phyloP scores from a whole-genome alignment of 352 stramenopile species.

The Phytophthora nicotianae region DNA sequence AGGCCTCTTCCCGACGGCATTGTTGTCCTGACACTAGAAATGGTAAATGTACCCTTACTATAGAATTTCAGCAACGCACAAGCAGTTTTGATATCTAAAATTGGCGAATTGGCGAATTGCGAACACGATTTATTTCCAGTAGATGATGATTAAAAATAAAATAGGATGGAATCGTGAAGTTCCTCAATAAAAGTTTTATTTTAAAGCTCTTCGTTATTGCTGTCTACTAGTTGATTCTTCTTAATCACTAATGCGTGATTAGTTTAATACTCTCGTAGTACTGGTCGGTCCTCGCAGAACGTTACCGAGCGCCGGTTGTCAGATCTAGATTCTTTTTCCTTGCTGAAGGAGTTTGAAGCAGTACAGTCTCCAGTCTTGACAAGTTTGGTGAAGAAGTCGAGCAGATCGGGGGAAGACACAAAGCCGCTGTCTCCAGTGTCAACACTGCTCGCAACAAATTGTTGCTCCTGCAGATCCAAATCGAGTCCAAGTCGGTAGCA shows the following conservation, averaged over 20 bases:
- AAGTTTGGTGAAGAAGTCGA: conserved; percentile 64
- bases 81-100: no score
- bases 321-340: conserved; percentile 4
- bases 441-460: conserved; percentile 54
- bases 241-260: conserved; percentile 17
- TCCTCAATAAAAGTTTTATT: no score
- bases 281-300: conserved; percentile 30
- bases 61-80: no score
- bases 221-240: neutral
- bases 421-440: conserved; percentile 62
- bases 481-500: conserved; percentile 75
- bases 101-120: no score
- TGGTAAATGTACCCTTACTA: no score
- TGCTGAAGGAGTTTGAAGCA: conserved; percentile 6
- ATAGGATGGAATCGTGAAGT: no score
- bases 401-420: conserved; percentile 61
- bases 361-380: conserved; percentile 16
- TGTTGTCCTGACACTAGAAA: conserved; percentile 9
- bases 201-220: neutral
- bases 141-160: no score
- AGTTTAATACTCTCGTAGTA: conserved; percentile 18
- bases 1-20: conserved; percentile 34
- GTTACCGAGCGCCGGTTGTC: conserved; percentile 28
- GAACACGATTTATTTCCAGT: no score
- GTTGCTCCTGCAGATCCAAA: conserved; percentile 64